phyloP scores from a whole-genome alignment of 2,329 filamentous ascomycete genomes.

The Colletotrichum euphorbiae region DNA sequence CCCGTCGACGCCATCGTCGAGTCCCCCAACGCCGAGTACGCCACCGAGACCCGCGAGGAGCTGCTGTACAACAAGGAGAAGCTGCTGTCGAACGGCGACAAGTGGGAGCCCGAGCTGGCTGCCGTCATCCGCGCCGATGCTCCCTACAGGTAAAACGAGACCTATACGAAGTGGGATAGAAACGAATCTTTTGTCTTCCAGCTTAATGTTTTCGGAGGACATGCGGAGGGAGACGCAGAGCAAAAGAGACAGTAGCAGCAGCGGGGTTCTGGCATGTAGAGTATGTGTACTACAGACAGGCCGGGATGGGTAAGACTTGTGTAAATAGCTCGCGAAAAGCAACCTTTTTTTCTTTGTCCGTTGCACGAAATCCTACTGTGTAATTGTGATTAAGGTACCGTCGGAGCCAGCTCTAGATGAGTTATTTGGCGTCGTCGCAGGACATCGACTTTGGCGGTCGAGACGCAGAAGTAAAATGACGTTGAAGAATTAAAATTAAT shows the following conservation, averaged over 20 bases:
- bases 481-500: conserved; percentile 13
- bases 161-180: not conserved
- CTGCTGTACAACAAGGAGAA: conserved; percentile 99
- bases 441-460: no score
- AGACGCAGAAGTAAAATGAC: no score
- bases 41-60: conserved; percentile 83
- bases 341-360: conserved; percentile 38
- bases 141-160: conserved; percentile 77
- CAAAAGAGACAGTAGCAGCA: conserved; percentile 17
- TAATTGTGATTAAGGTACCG: not conserved
- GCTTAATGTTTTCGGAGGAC: conserved; percentile 19
- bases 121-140: conserved; percentile 92
- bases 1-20: conserved; percentile 91
- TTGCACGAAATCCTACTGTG: not conserved
- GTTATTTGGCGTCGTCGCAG: no score
- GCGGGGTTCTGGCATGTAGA: conserved; percentile 26
- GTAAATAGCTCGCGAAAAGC: conserved; percentile 40
- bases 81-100: conserved; percentile 87
- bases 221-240: conserved; percentile 9
- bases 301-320: conserved; percentile 35
- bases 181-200: conserved; percentile 11
- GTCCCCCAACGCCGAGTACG: conserved; percentile 72
- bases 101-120: conserved; percentile 98
- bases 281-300: conserved; percentile 39
- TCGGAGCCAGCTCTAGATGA: not conserved